Conservation (phyloP, 768 basidiomycete species). For the Psilocybe tampanensis region DNA sequence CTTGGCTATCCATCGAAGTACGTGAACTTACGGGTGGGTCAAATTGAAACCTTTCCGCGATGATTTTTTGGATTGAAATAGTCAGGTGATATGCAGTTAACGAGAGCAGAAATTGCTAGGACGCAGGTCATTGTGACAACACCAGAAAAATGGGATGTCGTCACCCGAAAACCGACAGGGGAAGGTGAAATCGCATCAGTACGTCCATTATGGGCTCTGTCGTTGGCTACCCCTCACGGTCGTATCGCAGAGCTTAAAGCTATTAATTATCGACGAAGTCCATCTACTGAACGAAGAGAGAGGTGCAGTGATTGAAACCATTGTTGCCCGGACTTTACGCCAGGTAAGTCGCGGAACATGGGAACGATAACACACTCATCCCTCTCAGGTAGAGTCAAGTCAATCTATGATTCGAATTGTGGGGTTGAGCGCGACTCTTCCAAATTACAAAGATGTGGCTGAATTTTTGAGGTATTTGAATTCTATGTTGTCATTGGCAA, state of each 20-base stretch:
- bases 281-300: constrained; percentile 97
- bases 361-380: neutral
- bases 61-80: constrained; percentile 9
- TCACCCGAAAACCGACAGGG: constrained; percentile 94
- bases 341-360: constrained; percentile 52
- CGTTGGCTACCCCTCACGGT: neutral
- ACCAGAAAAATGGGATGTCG: constrained; percentile 99
- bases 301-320: constrained; percentile 97
- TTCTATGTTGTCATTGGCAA: neutral
- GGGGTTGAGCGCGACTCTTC: constrained; percentile 93
- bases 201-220: constrained; percentile 24
- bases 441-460: constrained; percentile 96
- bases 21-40: constrained; percentile 83
- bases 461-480: constrained; percentile 81
- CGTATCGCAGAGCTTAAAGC: constrained; percentile 74
- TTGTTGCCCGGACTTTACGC: constrained; percentile 92
- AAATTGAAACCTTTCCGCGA: neutral
- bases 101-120: constrained; percentile 88
- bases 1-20: constrained; percentile 86
- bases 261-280: constrained; percentile 97
- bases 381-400: constrained; percentile 83
- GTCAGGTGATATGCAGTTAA: constrained; percentile 93
- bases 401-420: constrained; percentile 97
- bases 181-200: constrained; percentile 97
- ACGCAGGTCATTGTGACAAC: constrained; percentile 99